phyloP scores from a whole-genome alignment of 2,329 filamentous ascomycete species.

The Cercospora zeae-maydis region DNA sequence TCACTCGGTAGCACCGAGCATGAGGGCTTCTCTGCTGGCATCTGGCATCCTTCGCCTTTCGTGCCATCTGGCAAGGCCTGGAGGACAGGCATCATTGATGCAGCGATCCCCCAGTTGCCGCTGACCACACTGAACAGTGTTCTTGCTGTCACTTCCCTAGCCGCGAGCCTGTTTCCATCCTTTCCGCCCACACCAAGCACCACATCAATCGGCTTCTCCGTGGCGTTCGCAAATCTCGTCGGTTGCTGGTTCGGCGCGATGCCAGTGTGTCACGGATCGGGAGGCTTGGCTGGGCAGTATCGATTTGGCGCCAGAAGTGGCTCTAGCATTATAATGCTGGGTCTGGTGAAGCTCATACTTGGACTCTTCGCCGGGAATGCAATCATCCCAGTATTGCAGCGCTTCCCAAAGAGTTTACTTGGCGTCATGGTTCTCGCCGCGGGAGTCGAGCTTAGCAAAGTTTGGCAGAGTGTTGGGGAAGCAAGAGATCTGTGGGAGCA shows the following conservation, averaged over 20 bases:
- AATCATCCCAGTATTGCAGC: conserved; percentile 65
- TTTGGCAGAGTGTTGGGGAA: conserved; percentile 80
- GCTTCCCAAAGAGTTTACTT: conserved; percentile 72
- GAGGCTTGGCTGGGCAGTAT: conserved; percentile 84
- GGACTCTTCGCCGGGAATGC: conserved; percentile 72
- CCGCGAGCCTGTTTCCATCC: conserved; percentile 68
- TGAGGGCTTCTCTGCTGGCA: conserved; percentile 42
- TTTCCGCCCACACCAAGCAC: conserved; percentile 59
- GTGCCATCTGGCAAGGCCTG: conserved; percentile 48
- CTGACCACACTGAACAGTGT: conserved; percentile 91
- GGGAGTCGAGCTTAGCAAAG: conserved; percentile 80
- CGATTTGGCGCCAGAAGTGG: conserved; percentile 89
- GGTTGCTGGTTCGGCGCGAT: conserved; percentile 92
- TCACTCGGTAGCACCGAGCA: conserved; percentile 38
- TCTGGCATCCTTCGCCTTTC: conserved; percentile 59
- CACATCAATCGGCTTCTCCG: conserved; percentile 74
- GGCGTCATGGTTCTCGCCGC: conserved; percentile 88
- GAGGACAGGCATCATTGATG: conserved; percentile 58
- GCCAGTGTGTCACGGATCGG: conserved; percentile 92
- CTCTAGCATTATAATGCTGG: conserved; percentile 75
- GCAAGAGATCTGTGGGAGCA: conserved; percentile 55
- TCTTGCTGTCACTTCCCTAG: conserved; percentile 78
- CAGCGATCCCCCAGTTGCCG: conserved; percentile 79
- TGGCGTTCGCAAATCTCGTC: conserved; percentile 76
- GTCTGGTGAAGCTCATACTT: conserved; percentile 68